A percentile compares a stretch with the other conserved stretches of the same genome.
phyloP scores from a whole-genome alignment of 768 basidiomycete genomes.

The Psilocybe tampanensis region DNA sequence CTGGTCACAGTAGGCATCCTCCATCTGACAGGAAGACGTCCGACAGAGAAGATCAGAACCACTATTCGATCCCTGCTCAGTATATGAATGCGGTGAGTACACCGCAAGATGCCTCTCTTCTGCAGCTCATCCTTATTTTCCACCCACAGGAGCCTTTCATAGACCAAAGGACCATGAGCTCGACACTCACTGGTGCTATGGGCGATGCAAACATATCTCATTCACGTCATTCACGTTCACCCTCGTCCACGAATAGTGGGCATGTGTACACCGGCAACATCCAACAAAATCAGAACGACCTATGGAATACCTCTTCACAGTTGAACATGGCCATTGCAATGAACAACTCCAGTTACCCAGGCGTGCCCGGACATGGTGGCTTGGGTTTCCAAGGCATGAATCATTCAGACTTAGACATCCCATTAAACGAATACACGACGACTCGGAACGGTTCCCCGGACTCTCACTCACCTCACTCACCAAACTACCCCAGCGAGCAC shows the following conservation, averaged over 20 bases:
- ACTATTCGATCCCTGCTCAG: slow-evolving; percentile 29
- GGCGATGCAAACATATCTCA: slow-evolving; percentile 42
- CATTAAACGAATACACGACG: slow-evolving; percentile 24
- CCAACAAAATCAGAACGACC: slow-evolving; percentile 15
- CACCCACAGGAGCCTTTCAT: slow-evolving; percentile 31
- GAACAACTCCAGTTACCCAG: slow-evolving; percentile 29
- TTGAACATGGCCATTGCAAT: slow-evolving; percentile 27
- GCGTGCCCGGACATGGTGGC: slow-evolving; percentile 23
- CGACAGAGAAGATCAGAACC: slow-evolving; percentile 38
- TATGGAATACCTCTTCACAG: slow-evolving; percentile 20
- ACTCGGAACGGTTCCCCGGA: slow-evolving; percentile 42
- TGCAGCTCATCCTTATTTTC: slow-evolving; percentile 2
- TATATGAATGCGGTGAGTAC: slow-evolving; percentile 37
- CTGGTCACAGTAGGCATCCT: slow-evolving; percentile 30
- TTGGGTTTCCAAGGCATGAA: slow-evolving; percentile 19
- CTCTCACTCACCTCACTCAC: slow-evolving; percentile 37
- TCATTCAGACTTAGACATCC: slow-evolving; percentile 23
- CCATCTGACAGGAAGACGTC: slow-evolving; percentile 39
- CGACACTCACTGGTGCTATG: slow-evolving; percentile 65
- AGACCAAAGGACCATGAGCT: slow-evolving; percentile 35
- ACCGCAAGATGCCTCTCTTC: not conserved
- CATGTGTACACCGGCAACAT: slow-evolving; percentile 20
- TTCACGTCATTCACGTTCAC: slow-evolving; percentile 23
- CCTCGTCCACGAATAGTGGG: slow-evolving; percentile 21
- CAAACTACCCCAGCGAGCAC: slow-evolving; percentile 23